Evolutionary conservation across 148 eudicot species (phyloP), one percentile per base, ranked within the genome.

Genomic region (Persicaria maculosa): DNA sequence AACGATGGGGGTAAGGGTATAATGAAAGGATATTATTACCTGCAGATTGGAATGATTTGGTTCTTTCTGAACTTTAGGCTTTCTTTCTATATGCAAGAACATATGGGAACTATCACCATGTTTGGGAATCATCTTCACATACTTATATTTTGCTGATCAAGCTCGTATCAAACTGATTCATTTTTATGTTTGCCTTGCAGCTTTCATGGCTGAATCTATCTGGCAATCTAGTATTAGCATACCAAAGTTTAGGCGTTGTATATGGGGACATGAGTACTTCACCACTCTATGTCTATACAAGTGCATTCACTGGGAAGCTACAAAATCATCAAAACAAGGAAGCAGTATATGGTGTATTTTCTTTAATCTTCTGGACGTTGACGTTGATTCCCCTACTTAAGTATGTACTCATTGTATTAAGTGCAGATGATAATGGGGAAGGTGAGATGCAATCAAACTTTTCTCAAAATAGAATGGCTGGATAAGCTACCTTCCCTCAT

Each of bases 201-300:
- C 47, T 84, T 76, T 74, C 88, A 67, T 83, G 83, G 91, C 79
- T 79, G 71, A 79, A 74, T 65, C 71, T 89, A 44, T 80, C 92
- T 17, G 82, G 83, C 80, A 84, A 85, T 84, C 78, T 95, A 50
- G 25, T 92, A n/a, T 86, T 95, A 67, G 97, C 99, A 36, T 95
- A 92, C 80, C 97, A 95, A 81, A 92, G 97, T 83, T 75, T 95
- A 77, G 97, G 99, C 70, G 93, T 95, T 77, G 96, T 95, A 5
- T 95, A 86, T 71, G 97, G 99, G 74, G 99, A 92, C 85, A 81
- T 90, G 85, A 90, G 96, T 80, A 92, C 97, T 65, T 95, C 99
- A 36, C 99, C 99, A 46, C 96, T 95, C 47, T 92, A 95, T 76
- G 99, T 92, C 25, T 95, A 80, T 77, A 85, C 79, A 64, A 90